Evolutionary conservation across 179 eudicot genomes (phyloP), one percentile per base, ranked within the genome.

Genomic region (Spinacia oleracea): DNA sequence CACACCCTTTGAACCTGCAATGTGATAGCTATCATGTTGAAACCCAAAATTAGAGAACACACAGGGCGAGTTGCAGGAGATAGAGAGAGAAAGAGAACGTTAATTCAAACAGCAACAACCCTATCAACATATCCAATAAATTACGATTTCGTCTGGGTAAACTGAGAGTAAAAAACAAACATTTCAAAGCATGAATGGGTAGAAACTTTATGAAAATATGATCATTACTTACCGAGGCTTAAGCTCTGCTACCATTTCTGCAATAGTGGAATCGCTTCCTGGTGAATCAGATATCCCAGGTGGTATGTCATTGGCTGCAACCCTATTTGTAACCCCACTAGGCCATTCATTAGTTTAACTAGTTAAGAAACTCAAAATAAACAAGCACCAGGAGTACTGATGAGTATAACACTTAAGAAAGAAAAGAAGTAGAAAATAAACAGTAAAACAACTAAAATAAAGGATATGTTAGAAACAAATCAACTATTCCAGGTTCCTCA

Each of bases 391-490:
- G 62, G 50, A 67, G 11, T 46, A 73, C 68, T 25, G 10, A 74
- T 31, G 46, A 75, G 23, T 76, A 55, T 38, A 38, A n/a, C 40
- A 72, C 29, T 38, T 25, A 31, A 56, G 8, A 35, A 38, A 76
- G 59, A 25, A 56, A 68, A 32, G 14, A 67, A 51, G 34, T 25
- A 78, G 25, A 34, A 38, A 35, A 31, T n/a, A 9, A 11, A 80
- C 20, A 66, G 14, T 4, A 66, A 50, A 48, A 45, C 43, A 56
- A 40, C 23, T 38, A 32, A 53, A 38, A n/a, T n/a, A n/a, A 83
- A 93, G 98, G 98, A 95, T 95, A 95, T 95, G 97, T 89, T 66
- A 96, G 83, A 83, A 96, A 93, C 69, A 96, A 64, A 84, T 96
- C 99, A 38, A 90, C 83, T 43, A 88, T 77, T 75, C 92, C 97